Percentiles rank a stretch among this genome's conserved stretches.
Conservation (phyloP, 495 filamentous ascomycete species). For the Astrothelium macrocarpum region DNA sequence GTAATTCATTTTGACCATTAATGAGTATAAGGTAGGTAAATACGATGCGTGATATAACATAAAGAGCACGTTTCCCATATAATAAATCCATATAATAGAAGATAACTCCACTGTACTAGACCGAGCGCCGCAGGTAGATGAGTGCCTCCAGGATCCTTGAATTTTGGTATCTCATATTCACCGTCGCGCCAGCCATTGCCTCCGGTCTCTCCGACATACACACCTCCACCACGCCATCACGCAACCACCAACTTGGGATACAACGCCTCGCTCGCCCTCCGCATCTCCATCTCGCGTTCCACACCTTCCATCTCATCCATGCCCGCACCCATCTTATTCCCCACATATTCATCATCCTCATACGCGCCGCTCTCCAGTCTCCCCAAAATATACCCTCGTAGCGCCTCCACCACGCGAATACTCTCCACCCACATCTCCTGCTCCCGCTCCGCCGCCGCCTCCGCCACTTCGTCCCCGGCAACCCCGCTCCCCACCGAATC, state of each 20-base stretch:
- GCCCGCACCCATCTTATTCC: neutral
- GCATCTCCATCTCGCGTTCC: conserved; percentile 9
- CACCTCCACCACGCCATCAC: neutral
- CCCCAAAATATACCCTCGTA: conserved; percentile 58
- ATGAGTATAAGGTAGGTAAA: too few species aligned
- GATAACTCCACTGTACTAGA: too few species aligned
- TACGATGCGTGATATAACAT: too few species aligned
- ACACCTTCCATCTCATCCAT: conserved; percentile 5
- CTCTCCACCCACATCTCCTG: conserved; percentile 78
- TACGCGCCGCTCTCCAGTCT: conserved; percentile 57
- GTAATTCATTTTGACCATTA: too few species aligned
- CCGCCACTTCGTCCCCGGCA: neutral
- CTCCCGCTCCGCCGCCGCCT: conserved; percentile 27
- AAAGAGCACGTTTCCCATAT: neutral
- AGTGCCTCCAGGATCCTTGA: too few species aligned
- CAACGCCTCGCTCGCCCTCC: neutral
- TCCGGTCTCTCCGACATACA: too few species aligned
- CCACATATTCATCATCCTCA: conserved; percentile 24
- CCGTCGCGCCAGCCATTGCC: too few species aligned
- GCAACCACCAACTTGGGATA: neutral
- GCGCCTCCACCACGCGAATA: conserved; percentile 66
- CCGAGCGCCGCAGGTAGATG: too few species aligned
- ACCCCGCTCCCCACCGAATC: neutral
- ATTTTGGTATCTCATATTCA: neutral
- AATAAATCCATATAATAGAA: too few species aligned